phyloP scores from a whole-genome alignment of 371 early-diverging fungal species.

The Paramicrosporidium saccamoebae region DNA sequence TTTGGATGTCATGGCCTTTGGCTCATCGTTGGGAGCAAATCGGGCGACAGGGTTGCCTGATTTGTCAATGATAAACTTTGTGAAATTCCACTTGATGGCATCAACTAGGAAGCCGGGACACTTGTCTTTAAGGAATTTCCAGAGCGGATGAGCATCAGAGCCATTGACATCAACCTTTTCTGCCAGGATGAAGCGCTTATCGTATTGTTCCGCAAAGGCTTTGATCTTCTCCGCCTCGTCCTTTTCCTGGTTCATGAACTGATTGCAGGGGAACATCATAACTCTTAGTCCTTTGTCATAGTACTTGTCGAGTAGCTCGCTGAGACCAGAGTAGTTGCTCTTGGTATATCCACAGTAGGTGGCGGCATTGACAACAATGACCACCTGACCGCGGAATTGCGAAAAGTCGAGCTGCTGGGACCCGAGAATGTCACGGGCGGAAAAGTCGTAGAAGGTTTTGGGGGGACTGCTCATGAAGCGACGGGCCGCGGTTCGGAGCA shows the following conservation, averaged over 20 bases:
- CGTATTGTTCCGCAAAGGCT: slow-evolving; percentile 24
- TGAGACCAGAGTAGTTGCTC: slow-evolving; percentile 41
- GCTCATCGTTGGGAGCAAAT: slow-evolving; percentile 9
- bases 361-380: slow-evolving; percentile 76
- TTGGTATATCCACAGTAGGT: slow-evolving; percentile 72
- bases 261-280: slow-evolving; percentile 63
- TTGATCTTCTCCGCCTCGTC: slow-evolving; percentile 16
- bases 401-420: slow-evolving; percentile 12
- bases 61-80: slow-evolving; percentile 17
- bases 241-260: slow-evolving; percentile 47
- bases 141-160: slow-evolving; percentile 25
- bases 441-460: slow-evolving; percentile 12
- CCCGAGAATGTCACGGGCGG: slow-evolving; percentile 11
- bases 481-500: too few relatives aligned
- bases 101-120: slow-evolving; percentile 14
- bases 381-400: slow-evolving; percentile 24
- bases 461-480: slow-evolving; percentile 1
- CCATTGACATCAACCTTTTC: slow-evolving; percentile 66
- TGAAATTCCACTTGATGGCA: slow-evolving; percentile 34
- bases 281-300: slow-evolving; percentile 30
- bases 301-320: slow-evolving; percentile 38
- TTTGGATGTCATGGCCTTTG: slow-evolving; percentile 4
- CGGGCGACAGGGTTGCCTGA: slow-evolving; percentile 13
- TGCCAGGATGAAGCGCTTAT: slow-evolving; percentile 43
- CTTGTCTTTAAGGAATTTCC: slow-evolving; percentile 23